A percentile compares a stretch with the other conserved stretches of the same genome.
phyloP scores from a whole-genome alignment of 306 rosid genomes.

The Carpinus fangiana region DNA sequence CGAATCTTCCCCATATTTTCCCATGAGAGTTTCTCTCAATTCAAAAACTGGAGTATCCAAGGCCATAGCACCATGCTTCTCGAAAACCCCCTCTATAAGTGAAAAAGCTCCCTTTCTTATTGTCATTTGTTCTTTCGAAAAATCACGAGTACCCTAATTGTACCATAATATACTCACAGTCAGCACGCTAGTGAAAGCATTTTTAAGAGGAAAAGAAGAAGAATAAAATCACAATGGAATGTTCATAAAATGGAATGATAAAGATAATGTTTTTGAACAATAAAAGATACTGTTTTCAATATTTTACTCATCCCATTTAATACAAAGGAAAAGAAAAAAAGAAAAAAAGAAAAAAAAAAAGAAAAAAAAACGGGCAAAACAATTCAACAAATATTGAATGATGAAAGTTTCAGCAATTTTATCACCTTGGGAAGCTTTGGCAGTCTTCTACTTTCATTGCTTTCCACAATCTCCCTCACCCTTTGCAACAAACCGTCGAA shows the following conservation, averaged over 20 bases:
- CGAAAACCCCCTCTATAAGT: conserved; percentile 76
- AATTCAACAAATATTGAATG: not conserved
- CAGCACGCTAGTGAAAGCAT: conserved; percentile 30
- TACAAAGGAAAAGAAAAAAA: not conserved
- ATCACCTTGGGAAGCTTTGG: conserved; percentile 96
- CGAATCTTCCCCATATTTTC: conserved; percentile 97
- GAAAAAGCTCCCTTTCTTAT: conserved; percentile 82
- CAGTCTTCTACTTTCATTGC: conserved; percentile 88
- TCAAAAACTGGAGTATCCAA: conserved; percentile 96
- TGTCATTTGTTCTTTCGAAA: conserved; percentile 93
- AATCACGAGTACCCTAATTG: conserved; percentile 89
- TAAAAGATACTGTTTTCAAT: not conserved
- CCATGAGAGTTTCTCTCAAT: conserved; percentile 90
- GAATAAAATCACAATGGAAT: not conserved
- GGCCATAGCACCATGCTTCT: conserved; percentile 96
- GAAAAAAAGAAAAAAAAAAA: not conserved
- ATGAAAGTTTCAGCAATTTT: not conserved
- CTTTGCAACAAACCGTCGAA: conserved; percentile 54
- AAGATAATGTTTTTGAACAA: not conserved
- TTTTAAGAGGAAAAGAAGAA: conserved; percentile 14
- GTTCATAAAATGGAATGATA: not conserved
- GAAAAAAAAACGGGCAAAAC: not conserved
- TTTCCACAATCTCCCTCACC: conserved; percentile 78
- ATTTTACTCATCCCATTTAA: not conserved
- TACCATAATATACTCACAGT: conserved; percentile 32